Conservation (phyloP, 441 rosid genomes). For the Erodium texanum region DNA sequence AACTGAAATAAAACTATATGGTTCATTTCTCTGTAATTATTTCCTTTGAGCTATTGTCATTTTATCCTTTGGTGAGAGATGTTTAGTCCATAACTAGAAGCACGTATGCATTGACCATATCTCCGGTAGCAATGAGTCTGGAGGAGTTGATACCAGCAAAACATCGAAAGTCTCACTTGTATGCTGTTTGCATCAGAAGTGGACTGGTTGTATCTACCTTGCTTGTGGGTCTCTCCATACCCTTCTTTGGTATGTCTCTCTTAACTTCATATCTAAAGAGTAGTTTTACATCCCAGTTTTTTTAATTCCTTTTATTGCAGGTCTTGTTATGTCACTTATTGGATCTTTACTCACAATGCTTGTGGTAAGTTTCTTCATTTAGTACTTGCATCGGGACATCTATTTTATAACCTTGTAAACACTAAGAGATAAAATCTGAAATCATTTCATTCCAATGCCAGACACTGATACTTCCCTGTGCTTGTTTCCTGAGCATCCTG, state of each 20-base stretch:
- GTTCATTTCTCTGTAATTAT: not conserved
- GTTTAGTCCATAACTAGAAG: conserved; percentile 27
- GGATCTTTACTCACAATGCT: conserved; percentile 95
- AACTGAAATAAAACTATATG: not conserved
- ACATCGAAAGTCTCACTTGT: conserved; percentile 41
- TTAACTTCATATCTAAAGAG: not conserved
- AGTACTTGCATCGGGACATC: not conserved
- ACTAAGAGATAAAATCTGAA: not conserved
- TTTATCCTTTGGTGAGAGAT: not conserved
- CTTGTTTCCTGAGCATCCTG: conserved; percentile 1
- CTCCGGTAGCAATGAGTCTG: conserved; percentile 88
- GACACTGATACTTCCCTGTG: conserved; percentile 5
- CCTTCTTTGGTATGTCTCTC: conserved; percentile 62
- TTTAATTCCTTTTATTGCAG: conserved; percentile 27
- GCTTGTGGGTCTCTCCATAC: conserved; percentile 64
- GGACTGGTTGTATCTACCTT: conserved; percentile 55
- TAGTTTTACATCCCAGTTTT: not conserved
- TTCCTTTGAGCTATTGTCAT: not conserved
- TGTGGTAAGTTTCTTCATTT: conserved; percentile 43
- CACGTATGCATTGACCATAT: conserved; percentile 75
- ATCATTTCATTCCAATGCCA: not conserved
- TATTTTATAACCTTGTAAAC: not conserved
- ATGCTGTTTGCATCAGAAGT: conserved; percentile 57
- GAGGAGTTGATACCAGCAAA: conserved; percentile 72
- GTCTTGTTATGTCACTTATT: conserved; percentile 79